phyloP scores from a whole-genome alignment of 73 alveolate species.

The Paramecium octaurelia region DNA sequence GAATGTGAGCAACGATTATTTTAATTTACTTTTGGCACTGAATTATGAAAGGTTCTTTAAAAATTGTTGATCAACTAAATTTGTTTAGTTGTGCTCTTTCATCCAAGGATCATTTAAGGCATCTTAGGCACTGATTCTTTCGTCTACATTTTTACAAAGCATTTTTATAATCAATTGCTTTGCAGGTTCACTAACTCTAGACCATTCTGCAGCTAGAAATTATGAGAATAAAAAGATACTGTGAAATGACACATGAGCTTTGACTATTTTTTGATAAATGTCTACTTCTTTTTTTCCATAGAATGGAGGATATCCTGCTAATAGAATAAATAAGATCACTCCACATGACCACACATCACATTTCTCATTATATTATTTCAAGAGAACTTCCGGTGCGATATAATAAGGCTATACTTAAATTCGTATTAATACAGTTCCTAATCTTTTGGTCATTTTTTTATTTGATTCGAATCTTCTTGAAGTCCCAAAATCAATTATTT shows the following conservation, averaged over 20 bases:
- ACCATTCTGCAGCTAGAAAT: constrained; percentile 62
- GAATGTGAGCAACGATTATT: constrained; percentile 24
- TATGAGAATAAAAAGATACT: neutral
- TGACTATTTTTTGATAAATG: constrained; percentile 66
- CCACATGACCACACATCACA: constrained; percentile 95
- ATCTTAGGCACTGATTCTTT: constrained; percentile 53
- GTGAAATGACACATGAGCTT: constrained; percentile 66
- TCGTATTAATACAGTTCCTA: constrained; percentile 81
- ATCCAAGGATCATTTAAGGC: constrained; percentile 47
- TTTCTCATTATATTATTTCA: constrained; percentile 73
- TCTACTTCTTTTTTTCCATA: constrained; percentile 71
- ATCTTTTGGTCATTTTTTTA: constrained; percentile 75
- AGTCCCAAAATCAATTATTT: constrained; percentile 60
- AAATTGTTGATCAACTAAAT: neutral
- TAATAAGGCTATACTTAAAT: constrained; percentile 57
- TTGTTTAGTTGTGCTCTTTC: neutral
- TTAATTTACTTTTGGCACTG: constrained; percentile 36
- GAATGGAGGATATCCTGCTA: constrained; percentile 83
- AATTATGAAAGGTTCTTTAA: constrained; percentile 42
- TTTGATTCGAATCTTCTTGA: constrained; percentile 49
- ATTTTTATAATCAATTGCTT: constrained; percentile 65
- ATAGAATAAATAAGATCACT: constrained; percentile 75
- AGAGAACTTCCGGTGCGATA: constrained; percentile 90
- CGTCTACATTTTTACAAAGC: constrained; percentile 48
- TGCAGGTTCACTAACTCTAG: constrained; percentile 59